Percentiles rank a stretch among this genome's conserved stretches.
Conservation (phyloP, 306 rosid species). For the Datisca glomerata region DNA sequence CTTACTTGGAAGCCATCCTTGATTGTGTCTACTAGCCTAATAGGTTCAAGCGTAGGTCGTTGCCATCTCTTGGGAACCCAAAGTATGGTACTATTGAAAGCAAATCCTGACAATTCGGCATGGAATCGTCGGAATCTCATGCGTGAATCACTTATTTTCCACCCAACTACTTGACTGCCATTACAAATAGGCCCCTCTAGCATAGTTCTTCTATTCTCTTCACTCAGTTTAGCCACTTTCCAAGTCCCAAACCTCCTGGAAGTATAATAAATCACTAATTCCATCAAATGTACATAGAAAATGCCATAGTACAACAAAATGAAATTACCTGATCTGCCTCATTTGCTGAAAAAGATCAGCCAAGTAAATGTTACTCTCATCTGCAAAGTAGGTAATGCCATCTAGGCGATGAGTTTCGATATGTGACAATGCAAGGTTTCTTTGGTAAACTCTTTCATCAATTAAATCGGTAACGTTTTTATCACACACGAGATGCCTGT, state of each 20-base stretch:
- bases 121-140: slow-evolving; percentile 44
- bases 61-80: slow-evolving; percentile 85
- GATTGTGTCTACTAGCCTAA: slow-evolving; percentile 52
- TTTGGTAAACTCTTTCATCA: slow-evolving; percentile 45
- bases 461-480: slow-evolving; percentile 39
- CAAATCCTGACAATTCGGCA: slow-evolving; percentile 72
- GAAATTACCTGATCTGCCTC: slow-evolving; percentile 71
- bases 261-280: slow-evolving; percentile 8
- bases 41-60: slow-evolving; percentile 58
- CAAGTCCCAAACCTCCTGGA: slow-evolving; percentile 85
- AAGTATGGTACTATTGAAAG: slow-evolving; percentile 80
- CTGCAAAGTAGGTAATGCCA: slow-evolving; percentile 82
- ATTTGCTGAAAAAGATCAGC: slow-evolving; percentile 57
- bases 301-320: slow-evolving; percentile 9
- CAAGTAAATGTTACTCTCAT: slow-evolving; percentile 51
- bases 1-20: slow-evolving; percentile 54
- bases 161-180: slow-evolving; percentile 72
- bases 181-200: slow-evolving; percentile 77
- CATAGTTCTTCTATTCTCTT: slow-evolving; percentile 22
- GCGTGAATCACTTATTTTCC: slow-evolving; percentile 50
- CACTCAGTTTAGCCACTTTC: slow-evolving; percentile 46
- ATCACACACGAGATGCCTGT: slow-evolving; percentile 69
- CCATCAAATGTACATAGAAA: slow-evolving; percentile 1
- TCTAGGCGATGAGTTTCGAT: slow-evolving; percentile 81
- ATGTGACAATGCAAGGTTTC: slow-evolving; percentile 67